phyloP scores from a whole-genome alignment of 208 protist species.

The Leptomonas pyrrhocoris region DNA sequence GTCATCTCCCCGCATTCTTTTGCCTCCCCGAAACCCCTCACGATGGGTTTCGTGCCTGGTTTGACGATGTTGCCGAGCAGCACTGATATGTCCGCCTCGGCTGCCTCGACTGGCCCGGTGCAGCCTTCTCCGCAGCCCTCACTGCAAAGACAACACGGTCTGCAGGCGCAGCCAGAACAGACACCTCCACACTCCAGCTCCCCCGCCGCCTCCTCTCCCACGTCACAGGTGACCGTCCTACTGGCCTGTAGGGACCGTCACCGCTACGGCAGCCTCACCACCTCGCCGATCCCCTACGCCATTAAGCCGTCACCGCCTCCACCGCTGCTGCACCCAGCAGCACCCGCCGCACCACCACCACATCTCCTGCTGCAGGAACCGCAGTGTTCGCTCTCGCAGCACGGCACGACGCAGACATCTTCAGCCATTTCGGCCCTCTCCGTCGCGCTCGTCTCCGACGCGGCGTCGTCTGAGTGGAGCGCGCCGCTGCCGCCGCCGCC shows the following conservation, averaged over 20 bases:
- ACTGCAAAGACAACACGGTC: background rate
- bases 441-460: background rate
- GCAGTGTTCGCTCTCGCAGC: constrained; percentile 1
- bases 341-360: background rate
- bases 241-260: constrained; percentile 3
- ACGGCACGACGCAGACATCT: background rate
- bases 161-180: background rate
- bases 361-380: background rate
- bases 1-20: background rate
- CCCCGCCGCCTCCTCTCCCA: background rate
- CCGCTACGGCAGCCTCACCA: constrained; percentile 15
- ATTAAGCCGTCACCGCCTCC: background rate
- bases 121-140: background rate
- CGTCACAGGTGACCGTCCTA: background rate
- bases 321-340: background rate
- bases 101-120: background rate
- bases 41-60: background rate
- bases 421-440: constrained; percentile 11
- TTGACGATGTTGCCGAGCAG: constrained; percentile 1
- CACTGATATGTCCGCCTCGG: constrained; percentile 2
- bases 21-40: constrained; percentile 1
- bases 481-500: constrained; percentile 13
- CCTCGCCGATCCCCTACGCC: background rate
- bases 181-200: background rate
- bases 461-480: constrained; percentile 12